Evolutionary conservation across 441 rosid genomes (phyloP).

Genomic region (Eutrema salsugineum): DNA sequence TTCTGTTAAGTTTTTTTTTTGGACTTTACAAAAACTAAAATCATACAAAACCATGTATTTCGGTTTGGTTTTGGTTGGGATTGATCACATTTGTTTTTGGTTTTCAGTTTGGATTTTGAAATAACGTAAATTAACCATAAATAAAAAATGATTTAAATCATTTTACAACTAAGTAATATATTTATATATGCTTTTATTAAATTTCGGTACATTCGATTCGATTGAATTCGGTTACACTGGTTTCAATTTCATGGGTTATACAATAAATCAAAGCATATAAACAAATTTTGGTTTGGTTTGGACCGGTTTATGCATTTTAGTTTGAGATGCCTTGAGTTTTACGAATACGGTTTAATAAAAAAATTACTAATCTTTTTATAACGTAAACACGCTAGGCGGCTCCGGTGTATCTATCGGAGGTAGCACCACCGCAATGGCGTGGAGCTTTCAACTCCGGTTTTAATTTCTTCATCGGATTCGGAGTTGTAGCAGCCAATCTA

Average conservation of each 20-base stretch:
- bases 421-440: slow-evolving; percentile 82
- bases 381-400: slow-evolving; percentile 45
- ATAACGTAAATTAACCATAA: not conserved
- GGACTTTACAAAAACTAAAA: not conserved
- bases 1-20: too few species aligned
- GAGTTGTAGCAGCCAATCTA: slow-evolving; percentile 59
- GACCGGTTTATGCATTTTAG: not conserved
- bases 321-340: not conserved
- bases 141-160: not conserved
- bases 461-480: slow-evolving; percentile 65
- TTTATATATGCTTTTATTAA: not conserved
- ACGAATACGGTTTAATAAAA: not conserved
- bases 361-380: not conserved
- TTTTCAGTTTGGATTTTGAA: not conserved
- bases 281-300: not conserved
- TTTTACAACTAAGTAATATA: not conserved
- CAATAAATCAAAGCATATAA: not conserved
- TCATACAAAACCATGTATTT: not conserved
- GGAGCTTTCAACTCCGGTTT: slow-evolving; percentile 79
- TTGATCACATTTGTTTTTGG: not conserved
- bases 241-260: not conserved
- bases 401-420: slow-evolving; percentile 74
- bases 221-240: not conserved
- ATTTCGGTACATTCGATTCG: not conserved
- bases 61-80: not conserved